Evolutionary conservation across 306 rosid species (phyloP), one percentile per base, ranked within the genome.

Genomic region (Cucurbita maxima): DNA sequence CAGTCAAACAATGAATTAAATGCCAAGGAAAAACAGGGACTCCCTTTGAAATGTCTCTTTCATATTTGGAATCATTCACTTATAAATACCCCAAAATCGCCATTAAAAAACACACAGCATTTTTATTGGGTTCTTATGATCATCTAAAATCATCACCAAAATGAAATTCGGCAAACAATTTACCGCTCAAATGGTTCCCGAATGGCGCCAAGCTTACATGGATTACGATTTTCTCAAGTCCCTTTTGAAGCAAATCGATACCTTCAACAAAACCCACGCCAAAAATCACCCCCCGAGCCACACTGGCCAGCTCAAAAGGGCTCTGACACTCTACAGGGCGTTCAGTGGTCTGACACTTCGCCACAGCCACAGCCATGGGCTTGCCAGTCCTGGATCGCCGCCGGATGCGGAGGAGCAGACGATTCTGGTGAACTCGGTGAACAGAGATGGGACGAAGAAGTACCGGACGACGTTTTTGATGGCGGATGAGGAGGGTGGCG

Each of bases 401-500:
- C 56, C 8, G 56, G 73, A 68, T 4, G 41, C 25, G 38, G 73
- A 68, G 36, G 73, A 68, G 25, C 73, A 68, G n/a, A 56, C 57
- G 11, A 68, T 68, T 20, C 36, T 68, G 5, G 73, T 68, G 55
- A 68, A 68, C 34, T n/a, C 73, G 10, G 73, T 68, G 56, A 68
- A 25, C 22, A 40, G 73, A 10, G 73, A 68, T 6, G 73, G 73
- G 40, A 68, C 73, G 5, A 76, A 77, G 36, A 77, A 72, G 3
- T 86, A 80, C 19, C 72, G 76, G 51, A 90, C 96, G 4, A 84
- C 84, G 15, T 88, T 90, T 47, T 64, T 84, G 1, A 83, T 57
- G 88, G 68, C 79, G 1, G 77, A 87, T 0, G 96, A 90, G 67
- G 91, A 87, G 45, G 93, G 89, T 4, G 91, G 87, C 0, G 85